Evolutionary conservation across 2,329 filamentous ascomycete species (phyloP).

Genomic region (Aplosporella prunicola): DNA sequence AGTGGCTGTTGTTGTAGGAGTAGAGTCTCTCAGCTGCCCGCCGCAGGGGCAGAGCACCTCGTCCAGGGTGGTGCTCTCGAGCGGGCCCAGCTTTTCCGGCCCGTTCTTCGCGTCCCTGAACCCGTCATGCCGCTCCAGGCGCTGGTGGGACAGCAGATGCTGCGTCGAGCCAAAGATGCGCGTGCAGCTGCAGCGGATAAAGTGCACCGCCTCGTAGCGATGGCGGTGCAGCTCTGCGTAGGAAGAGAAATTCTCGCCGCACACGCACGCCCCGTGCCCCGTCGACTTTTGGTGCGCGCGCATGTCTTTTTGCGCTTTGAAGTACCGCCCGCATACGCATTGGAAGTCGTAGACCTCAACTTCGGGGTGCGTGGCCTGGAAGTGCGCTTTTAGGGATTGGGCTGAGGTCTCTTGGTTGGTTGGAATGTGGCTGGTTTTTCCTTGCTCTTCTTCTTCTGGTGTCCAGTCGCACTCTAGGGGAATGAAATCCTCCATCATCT

Average conservation of each 20-base stretch:
- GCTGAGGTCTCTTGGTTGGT: neutral
- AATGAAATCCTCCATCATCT: constrained; percentile 8
- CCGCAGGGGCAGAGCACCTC: constrained; percentile 9
- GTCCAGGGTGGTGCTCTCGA: constrained; percentile 7
- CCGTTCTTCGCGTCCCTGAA: constrained; percentile 10
- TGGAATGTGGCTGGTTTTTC: too few species aligned
- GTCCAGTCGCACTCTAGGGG: constrained; percentile 1
- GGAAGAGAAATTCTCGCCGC: constrained; percentile 7
- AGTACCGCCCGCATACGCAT: constrained; percentile 10
- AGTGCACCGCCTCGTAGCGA: constrained; percentile 4
- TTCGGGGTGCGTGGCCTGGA: constrained; percentile 9
- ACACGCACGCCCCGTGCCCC: constrained; percentile 8
- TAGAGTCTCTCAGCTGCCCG: constrained; percentile 1
- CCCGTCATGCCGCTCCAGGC: constrained; percentile 6
- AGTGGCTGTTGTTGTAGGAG: too few species aligned
- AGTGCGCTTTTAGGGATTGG: constrained; percentile 3
- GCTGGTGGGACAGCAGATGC: constrained; percentile 9
- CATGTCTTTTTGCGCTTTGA: constrained; percentile 4
- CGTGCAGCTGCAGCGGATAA: constrained; percentile 6
- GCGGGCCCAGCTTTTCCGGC: neutral
- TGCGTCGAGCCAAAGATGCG: constrained; percentile 6
- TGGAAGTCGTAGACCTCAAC: constrained; percentile 1
- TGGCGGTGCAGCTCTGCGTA: constrained; percentile 8
- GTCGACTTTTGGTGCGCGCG: constrained; percentile 8
- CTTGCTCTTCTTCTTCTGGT: neutral